Evolutionary conservation across 768 basidiomycete genomes (phyloP).

Genomic region (Lentinula boryana): DNA sequence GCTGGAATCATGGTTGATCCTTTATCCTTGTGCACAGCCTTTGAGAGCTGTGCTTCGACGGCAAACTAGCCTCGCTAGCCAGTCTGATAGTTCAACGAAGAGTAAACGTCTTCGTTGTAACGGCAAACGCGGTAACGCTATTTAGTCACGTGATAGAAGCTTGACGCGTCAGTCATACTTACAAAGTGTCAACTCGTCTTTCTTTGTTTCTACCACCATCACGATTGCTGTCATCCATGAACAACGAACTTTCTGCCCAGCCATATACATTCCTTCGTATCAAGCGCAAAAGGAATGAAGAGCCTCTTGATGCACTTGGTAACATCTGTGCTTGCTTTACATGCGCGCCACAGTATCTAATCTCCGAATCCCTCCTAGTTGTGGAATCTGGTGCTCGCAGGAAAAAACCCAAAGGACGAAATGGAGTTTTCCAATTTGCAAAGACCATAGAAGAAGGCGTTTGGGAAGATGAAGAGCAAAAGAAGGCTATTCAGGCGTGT

Average conservation of each 20-base stretch:
- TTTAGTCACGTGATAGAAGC: not conserved
- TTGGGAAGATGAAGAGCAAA: constrained; percentile 57
- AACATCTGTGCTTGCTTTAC: constrained; percentile 8
- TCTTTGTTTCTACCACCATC: not conserved
- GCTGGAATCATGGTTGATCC: no score
- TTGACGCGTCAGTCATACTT: not conserved
- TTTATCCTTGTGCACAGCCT: no score
- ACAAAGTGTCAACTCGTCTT: not conserved
- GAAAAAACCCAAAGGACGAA: constrained; percentile 54
- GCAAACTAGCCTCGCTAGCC: no score
- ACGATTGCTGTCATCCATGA: not conserved
- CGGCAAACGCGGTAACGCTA: not conserved
- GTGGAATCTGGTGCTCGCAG: constrained; percentile 55
- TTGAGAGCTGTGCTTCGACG: no score
- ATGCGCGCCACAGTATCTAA: not conserved
- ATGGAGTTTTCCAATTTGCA: constrained; percentile 74
- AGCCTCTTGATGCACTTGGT: constrained; percentile 80
- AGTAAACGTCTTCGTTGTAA: no score
- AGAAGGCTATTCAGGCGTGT: constrained; percentile 59
- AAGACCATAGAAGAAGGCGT: constrained; percentile 67
- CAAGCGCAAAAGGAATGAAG: constrained; percentile 78
- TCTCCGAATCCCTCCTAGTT: constrained; percentile 28
- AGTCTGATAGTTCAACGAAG: no score
- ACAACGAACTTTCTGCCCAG: constrained; percentile 18
- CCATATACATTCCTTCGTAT: constrained; percentile 73